phyloP scores from a whole-genome alignment of 306 rosid genomes.

The Prunus kanzakura region DNA sequence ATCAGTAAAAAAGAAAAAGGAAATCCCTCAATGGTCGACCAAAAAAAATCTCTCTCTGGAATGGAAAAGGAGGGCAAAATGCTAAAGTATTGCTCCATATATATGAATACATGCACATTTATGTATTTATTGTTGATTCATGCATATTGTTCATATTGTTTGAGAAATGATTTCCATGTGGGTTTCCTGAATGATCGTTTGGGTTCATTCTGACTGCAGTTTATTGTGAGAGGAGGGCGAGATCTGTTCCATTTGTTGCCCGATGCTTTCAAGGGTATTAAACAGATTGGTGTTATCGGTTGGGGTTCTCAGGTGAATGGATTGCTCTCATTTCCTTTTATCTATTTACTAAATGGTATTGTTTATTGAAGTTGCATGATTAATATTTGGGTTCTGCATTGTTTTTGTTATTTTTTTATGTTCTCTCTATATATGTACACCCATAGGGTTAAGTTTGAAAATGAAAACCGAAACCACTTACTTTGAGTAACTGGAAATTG shows the following conservation, averaged over 20 bases:
- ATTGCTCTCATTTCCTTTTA: not conserved
- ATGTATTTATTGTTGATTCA: not conserved
- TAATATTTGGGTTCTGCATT: not conserved
- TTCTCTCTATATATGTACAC: not conserved
- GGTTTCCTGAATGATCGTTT: not conserved
- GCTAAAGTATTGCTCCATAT: not conserved
- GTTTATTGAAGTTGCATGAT: not conserved
- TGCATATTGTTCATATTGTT: not conserved
- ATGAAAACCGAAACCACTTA: not conserved
- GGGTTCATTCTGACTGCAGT: conserved; percentile 39
- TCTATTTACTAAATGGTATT: not conserved
- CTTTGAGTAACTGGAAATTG: not conserved
- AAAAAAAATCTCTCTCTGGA: too few species aligned
- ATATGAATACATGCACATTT: not conserved
- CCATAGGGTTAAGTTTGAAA: not conserved
- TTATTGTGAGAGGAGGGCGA: conserved; percentile 87
- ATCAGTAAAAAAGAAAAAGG: not conserved
- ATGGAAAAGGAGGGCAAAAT: not conserved
- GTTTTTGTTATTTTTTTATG: not conserved
- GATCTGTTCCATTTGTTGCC: conserved; percentile 83
- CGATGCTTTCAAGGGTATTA: conserved; percentile 87
- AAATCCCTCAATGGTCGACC: too few species aligned
- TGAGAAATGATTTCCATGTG: not conserved
- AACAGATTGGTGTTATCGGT: conserved; percentile 96
- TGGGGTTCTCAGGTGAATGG: conserved; percentile 95